Evolutionary conservation across 768 basidiomycete genomes (phyloP), one percentile per base, ranked within the genome.

Genomic region (Daedaleopsis sinensis): DNA sequence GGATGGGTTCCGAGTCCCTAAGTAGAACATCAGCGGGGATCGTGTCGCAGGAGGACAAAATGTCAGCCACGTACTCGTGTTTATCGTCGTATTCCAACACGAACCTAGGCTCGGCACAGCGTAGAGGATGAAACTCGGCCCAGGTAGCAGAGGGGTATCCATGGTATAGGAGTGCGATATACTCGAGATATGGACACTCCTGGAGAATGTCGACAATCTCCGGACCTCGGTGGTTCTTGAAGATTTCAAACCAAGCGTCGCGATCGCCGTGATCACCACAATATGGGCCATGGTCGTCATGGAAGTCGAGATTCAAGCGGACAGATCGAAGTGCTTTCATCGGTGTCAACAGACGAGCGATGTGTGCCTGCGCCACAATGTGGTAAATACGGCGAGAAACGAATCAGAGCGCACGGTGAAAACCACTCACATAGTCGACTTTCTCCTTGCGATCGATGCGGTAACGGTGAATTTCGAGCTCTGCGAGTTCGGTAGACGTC

Each of bases 391-490:
- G 21, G 4, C 12, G 21, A 24, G 13, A 4, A 46, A 9, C 7
- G n/a, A n/a, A n/a, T n/a, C n/a, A n/a, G n/a, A 42, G 39, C 11
- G 3, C 11, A 2, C 11, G 21, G 23, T 9, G 21, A 23, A 11
- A 9, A n/a, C 19, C 15, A 24, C 47, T 10, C 15, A 39, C 32
- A 18, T 18, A 13, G 19, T 47, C 46, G 2, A 57, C 55, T n/a
- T 2, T 1, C 8, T 46, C 44, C 5, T 36, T 35, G 11, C 35
- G 10, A 32, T 21, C 9, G n/a, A 13, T 11, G 36, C 55, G 55
- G 32, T 57, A 57, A 7, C 55, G 35, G 19, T 57, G 55, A 15
- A 57, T 32, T 23, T 48, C 18, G 9, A 57, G 47, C 9, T 37
- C 18, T 23, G 32, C 3, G 5, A 57, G n/a, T 8, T 19, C 11